Percentiles rank a stretch among this genome's conserved stretches.
Conservation (phyloP, 306 rosid species). For the Vicia sativa region DNA sequence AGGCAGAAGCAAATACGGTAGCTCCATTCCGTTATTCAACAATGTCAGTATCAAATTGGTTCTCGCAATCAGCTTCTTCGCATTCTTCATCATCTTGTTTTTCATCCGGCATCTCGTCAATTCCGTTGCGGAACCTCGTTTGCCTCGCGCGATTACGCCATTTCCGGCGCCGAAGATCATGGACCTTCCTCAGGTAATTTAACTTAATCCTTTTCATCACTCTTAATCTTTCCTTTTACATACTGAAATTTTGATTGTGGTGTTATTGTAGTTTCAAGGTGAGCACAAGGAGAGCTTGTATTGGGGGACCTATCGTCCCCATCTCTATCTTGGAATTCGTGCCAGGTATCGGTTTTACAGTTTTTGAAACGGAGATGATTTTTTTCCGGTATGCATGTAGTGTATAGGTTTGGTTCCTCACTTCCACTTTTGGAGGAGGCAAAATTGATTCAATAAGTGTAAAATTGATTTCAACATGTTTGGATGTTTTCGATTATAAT, state of each 20-base stretch:
- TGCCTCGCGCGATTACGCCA: slow-evolving; percentile 69
- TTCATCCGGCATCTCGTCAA: slow-evolving; percentile 51
- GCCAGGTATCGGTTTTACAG: slow-evolving; percentile 58
- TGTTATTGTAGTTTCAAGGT: slow-evolving; percentile 77
- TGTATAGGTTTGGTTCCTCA: background rate
- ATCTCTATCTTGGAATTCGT: slow-evolving; percentile 83
- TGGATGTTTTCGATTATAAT: too few species aligned
- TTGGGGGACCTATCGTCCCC: slow-evolving; percentile 99
- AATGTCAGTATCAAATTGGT: slow-evolving; percentile 55
- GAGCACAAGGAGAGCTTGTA: slow-evolving; percentile 92
- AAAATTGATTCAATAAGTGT: too few species aligned
- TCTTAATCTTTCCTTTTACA: background rate
- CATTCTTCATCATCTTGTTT: slow-evolving; percentile 58
- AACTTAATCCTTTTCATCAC: background rate
- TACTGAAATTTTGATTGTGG: slow-evolving; percentile 2
- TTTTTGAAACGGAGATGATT: too few species aligned
- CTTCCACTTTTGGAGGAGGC: too few species aligned
- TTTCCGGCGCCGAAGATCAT: slow-evolving; percentile 82
- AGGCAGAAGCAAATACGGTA: slow-evolving; percentile 46
- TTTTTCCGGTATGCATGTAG: background rate
- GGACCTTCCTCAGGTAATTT: slow-evolving; percentile 86
- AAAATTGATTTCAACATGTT: too few species aligned
- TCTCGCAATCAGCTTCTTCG: slow-evolving; percentile 50
- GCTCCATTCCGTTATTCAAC: slow-evolving; percentile 53
- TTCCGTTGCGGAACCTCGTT: slow-evolving; percentile 37